A percentile compares a stretch with the other conserved stretches of the same genome.
phyloP scores from a whole-genome alignment of 1,284 basidiomycete genomes.

The Trametes sp. region DNA sequence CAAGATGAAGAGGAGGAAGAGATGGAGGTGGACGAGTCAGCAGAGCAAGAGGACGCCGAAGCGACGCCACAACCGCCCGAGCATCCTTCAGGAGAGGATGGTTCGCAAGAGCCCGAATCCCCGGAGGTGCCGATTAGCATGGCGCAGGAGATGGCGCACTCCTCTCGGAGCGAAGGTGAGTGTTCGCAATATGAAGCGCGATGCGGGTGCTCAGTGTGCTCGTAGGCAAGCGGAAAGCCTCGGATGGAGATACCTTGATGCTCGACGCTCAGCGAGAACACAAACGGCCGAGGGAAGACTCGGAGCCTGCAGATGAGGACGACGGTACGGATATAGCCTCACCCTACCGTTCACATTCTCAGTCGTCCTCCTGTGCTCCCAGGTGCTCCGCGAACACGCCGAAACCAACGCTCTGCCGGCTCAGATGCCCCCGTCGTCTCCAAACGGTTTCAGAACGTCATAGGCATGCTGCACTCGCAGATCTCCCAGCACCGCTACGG shows the following conservation, averaged over 20 bases:
- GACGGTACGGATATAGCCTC: slow-evolving; percentile 51
- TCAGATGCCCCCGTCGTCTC: slow-evolving; percentile 58
- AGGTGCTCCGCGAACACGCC: slow-evolving; percentile 31
- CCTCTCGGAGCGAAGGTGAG: slow-evolving; percentile 26
- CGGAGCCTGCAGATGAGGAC: slow-evolving; percentile 70
- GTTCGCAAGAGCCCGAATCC: slow-evolving; percentile 23
- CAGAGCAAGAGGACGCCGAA: slow-evolving; percentile 27
- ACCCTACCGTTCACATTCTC: neutral
- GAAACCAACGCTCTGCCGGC: slow-evolving; percentile 34
- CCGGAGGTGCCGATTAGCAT: slow-evolving; percentile 17
- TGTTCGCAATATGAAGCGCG: too few relatives aligned
- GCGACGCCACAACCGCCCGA: slow-evolving; percentile 17
- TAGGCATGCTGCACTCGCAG: slow-evolving; percentile 80
- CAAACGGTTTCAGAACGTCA: slow-evolving; percentile 83
- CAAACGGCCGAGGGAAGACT: slow-evolving; percentile 74
- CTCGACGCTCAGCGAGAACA: slow-evolving; percentile 62
- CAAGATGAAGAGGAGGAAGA: slow-evolving; percentile 12
- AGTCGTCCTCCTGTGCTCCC: slow-evolving; percentile 32
- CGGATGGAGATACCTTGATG: slow-evolving; percentile 54
- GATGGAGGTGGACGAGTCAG: slow-evolving; percentile 26
- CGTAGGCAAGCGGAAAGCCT: slow-evolving; percentile 67
- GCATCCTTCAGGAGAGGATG: slow-evolving; percentile 1
- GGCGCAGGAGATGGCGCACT: slow-evolving; percentile 4
- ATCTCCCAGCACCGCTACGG: slow-evolving; percentile 88
- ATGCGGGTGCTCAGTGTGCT: neutral